Base-by-base conservation (phyloP, 208 protist genomes). In the Ichthyophonus hoferi region DNA sequence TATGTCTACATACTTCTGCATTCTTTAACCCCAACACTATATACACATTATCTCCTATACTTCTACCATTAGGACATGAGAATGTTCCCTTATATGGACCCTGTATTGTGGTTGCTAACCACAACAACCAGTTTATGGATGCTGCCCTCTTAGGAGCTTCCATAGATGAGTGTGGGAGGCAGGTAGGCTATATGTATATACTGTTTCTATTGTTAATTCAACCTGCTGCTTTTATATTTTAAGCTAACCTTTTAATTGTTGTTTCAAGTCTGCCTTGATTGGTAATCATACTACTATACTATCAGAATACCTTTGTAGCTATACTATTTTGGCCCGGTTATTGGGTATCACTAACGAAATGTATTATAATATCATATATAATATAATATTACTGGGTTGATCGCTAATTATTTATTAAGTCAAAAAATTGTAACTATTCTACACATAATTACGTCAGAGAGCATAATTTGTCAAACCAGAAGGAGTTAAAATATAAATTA, bases 111-210 rank as follows among this genome's bases (percentile, higher is more conserved):
- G 90, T 91, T 40, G 90, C 37, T 38, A 87, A 87, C 35, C 90
- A 91, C 81, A 58, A 86, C 41, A 91, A 88, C 84, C 90, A 91
- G 42, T 91, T 91, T 82, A 50, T 91, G 14, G 90, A 91, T 38
- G 89, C 42, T 17, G 14, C 87, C 0, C 79, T 90, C 2, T 42
- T 90, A 34, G n/a, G n/a, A 31, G 82, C 67, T 41, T 79, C 31
- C 34, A 43, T 90, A 12, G 88, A 31, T 7, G 81, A 38, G 81
- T 85, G 35, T 38, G 78, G 78, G 14, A 17, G 0, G 17, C 14
- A 82, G 31, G 78, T 82, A 0, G 33, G 31, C 14, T 76, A 76
- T 0, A 76, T 76, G 33, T 76, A 38, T 1, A 58, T 86, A 1
- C 41, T n/a, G 35, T 33, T 86, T 2, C 0, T 1, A 7, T 12